Evolutionary conservation across 306 rosid genomes (phyloP), one percentile per base, ranked within the genome.

Genomic region (Medicago ruthenica): DNA sequence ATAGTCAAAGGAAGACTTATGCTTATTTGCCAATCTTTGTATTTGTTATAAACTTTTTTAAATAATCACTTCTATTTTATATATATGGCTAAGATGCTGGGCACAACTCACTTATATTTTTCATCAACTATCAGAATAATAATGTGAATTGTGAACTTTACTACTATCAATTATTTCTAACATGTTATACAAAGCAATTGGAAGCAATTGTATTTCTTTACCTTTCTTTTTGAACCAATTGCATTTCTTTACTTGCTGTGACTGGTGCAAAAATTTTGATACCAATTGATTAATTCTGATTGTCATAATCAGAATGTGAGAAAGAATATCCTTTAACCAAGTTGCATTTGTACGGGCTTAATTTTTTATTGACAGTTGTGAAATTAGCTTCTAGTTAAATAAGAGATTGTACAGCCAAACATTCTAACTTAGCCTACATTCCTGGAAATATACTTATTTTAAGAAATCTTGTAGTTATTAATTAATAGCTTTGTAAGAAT

Each of bases 151-250:
- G 31, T 61, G 42, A 61, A 61, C 21, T 61, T 7, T 61, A 61
- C 67, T 31, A 61, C 20, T 61, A 42, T 61, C 67, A 13, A 59
- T 59, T 59, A 59, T 59, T 59, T 59, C 8, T 7, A 16, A 59
- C 12, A 24, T 58, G 12, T 59, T 59, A 59, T 59, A 12, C 39
- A 61, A 31, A 61, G 67, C 13, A 11, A 11, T 14, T 60, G 10
- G 27, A 60, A 24, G 41, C 66, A 61, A 31, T 61, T 61, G 67
- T 61, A 8, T 31, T 61, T 61, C 20, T 61, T 27, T 61, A 51
- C 20, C 16, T 45, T 45, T 45, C 51, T 45, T 45, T 45, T 45
- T 45, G 16, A 45, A 45, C 51, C 16, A 45, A 6, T 45, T 45
- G 51, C 13, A 13, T 45, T 45, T 45, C 51, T 45, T 51, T 51